Conservation (phyloP, 192 early-diverging fungal genomes). For the Tieghemiomyces parasiticus region DNA sequence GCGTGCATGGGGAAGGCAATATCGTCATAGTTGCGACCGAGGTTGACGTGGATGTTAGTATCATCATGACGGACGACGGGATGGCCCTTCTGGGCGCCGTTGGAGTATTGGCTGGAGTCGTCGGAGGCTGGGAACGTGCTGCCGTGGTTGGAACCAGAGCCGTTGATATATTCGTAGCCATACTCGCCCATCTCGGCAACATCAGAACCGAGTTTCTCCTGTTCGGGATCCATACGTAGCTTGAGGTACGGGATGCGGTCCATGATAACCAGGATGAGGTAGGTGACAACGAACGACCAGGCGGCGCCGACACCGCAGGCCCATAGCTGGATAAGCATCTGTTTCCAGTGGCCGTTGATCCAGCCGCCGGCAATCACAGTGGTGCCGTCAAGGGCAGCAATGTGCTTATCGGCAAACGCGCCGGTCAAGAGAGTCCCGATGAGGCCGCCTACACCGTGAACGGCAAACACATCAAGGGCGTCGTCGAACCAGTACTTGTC, state of each 20-base stretch:
- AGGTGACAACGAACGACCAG: conserved; percentile 68
- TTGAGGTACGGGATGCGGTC: conserved; percentile 57
- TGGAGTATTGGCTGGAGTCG: background rate
- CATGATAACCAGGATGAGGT: conserved; percentile 49
- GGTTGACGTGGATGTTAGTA: background rate
- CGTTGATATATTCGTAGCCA: background rate
- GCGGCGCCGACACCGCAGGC: conserved; percentile 50
- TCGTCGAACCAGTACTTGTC: conserved; percentile 77
- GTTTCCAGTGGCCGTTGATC: conserved; percentile 71
- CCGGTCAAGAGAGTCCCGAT: conserved; percentile 75
- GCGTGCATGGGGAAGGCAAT: background rate
- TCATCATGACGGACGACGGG: no score
- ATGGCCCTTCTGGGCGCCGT: no score
- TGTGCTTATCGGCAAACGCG: conserved; percentile 59
- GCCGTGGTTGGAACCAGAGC: no score
- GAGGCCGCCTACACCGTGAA: conserved; percentile 74
- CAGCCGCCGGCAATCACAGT: conserved; percentile 48
- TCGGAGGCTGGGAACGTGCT: background rate
- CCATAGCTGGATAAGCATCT: conserved; percentile 60
- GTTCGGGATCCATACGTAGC: conserved; percentile 61
- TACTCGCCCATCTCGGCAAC: conserved; percentile 73
- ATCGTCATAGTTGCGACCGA: background rate
- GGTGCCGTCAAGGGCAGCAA: conserved; percentile 49
- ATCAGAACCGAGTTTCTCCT: conserved; percentile 60
- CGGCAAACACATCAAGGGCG: conserved; percentile 81